phyloP scores from a whole-genome alignment of 371 early-diverging fungal species.

The Mucor ambiguus region DNA sequence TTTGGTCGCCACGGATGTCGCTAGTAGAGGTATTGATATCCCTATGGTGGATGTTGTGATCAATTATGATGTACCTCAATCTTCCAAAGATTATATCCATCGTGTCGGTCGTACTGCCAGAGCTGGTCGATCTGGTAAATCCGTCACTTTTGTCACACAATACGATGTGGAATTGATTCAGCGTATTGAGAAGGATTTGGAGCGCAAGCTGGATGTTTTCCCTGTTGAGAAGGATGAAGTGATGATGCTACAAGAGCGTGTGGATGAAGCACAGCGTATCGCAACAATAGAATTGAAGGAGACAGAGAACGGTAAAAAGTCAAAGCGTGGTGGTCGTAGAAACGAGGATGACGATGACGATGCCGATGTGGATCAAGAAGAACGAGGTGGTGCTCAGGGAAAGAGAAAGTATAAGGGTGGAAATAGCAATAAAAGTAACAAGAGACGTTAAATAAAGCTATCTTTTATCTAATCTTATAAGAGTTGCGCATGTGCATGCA shows the following conservation, averaged over 20 bases:
- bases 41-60: slow-evolving; percentile 94
- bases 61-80: slow-evolving; percentile 97
- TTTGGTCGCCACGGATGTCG: slow-evolving; percentile 98
- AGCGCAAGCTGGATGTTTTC: slow-evolving; percentile 83
- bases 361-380: slow-evolving; percentile 52
- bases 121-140: slow-evolving; percentile 92
- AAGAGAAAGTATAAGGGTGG: slow-evolving; percentile 37
- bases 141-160: slow-evolving; percentile 97
- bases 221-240: slow-evolving; percentile 86
- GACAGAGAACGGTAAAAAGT: slow-evolving; percentile 55
- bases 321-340: slow-evolving; percentile 47
- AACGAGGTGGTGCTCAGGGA: slow-evolving; percentile 29
- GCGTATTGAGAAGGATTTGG: slow-evolving; percentile 89
- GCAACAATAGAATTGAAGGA: slow-evolving; percentile 77
- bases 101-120: slow-evolving; percentile 98
- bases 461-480: background rate
- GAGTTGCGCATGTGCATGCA: background rate
- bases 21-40: slow-evolving; percentile 98
- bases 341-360: slow-evolving; percentile 58
- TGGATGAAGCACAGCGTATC: slow-evolving; percentile 87
- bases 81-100: slow-evolving; percentile 96
- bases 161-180: slow-evolving; percentile 95
- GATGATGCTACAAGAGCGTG: slow-evolving; percentile 91
- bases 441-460: slow-evolving; percentile 13
- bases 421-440: slow-evolving; percentile 17